Conservation (phyloP, 306 rosid genomes). For the Vigna radiata region DNA sequence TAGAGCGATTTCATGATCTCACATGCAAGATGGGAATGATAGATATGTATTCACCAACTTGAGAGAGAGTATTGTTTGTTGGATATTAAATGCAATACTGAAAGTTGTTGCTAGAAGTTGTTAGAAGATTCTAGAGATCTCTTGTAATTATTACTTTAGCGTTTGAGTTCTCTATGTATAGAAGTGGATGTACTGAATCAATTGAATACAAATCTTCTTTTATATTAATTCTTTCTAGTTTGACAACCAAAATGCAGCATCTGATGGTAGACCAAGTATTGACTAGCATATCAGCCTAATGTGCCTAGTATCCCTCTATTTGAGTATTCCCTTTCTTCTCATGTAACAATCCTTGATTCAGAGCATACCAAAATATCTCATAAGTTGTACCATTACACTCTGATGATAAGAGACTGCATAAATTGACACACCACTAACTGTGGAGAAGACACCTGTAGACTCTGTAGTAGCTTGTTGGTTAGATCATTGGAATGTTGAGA, state of each 20-base stretch:
- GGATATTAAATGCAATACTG: no score
- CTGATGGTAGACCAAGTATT: neutral
- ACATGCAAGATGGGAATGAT: no score
- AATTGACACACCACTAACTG: neutral
- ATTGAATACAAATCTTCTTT: no score
- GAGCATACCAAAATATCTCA: neutral
- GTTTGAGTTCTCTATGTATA: no score
- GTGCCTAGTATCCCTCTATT: neutral
- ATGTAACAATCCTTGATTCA: neutral
- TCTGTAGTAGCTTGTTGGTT: neutral
- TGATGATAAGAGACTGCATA: neutral
- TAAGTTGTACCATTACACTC: neutral
- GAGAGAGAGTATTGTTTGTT: no score
- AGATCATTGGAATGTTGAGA: neutral
- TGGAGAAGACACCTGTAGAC: neutral
- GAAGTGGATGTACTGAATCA: no score
- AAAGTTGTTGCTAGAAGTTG: no score
- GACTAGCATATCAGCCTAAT: neutral
- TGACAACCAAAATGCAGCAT: neutral
- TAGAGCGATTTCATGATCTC: no score
- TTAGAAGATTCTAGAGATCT: no score
- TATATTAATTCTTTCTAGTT: no score
- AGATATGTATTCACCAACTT: no score
- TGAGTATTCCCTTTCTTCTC: neutral
- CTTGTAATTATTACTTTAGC: no score